A percentile compares a stretch with the other conserved stretches of the same genome.
phyloP scores from a whole-genome alignment of 306 rosid species.

The Chamaecrista fasciculata region DNA sequence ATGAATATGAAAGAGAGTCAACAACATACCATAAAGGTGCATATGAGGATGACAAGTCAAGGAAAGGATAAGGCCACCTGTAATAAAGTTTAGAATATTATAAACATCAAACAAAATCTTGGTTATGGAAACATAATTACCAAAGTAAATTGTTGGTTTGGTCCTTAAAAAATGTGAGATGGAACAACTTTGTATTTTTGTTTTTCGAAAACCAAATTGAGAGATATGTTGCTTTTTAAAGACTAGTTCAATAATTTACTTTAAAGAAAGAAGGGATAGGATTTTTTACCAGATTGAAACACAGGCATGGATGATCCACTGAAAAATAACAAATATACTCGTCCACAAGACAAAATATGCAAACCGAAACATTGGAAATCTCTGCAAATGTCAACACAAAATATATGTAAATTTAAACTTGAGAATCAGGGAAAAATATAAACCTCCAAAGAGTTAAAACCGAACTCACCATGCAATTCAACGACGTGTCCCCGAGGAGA shows the following conservation, averaged over 20 bases:
- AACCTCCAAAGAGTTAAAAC: neutral
- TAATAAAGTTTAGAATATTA: slow-evolving; percentile 7
- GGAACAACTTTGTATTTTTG: too few species aligned
- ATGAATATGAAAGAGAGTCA: neutral
- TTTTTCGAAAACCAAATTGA: too few species aligned
- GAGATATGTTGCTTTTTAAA: too few species aligned
- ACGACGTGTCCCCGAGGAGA: slow-evolving; percentile 71
- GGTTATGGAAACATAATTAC: neutral
- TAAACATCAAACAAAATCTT: neutral
- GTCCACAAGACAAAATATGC: slow-evolving; percentile 86
- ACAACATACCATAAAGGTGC: slow-evolving; percentile 78
- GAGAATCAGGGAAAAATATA: neutral
- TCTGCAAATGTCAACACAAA: slow-evolving; percentile 47
- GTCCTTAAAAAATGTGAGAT: too few species aligned
- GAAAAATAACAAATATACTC: slow-evolving; percentile 55
- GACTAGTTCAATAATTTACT: too few species aligned
- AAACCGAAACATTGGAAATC: slow-evolving; percentile 78
- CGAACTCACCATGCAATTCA: slow-evolving; percentile 75
- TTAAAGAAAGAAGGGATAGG: neutral
- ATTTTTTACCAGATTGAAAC: slow-evolving; percentile 56
- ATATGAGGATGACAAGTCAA: slow-evolving; percentile 64
- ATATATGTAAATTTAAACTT: slow-evolving; percentile 19
- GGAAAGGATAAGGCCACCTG: slow-evolving; percentile 99
- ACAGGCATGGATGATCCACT: slow-evolving; percentile 81
- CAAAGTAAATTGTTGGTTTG: too few species aligned